Percentiles rank a stretch among this genome's conserved stretches.
These are phyloP conservation scores for Ceratobasidium sp. DNA, from an alignment of 1,284 basidiomycete genomes.

Conservation along the genomic window DNA sequence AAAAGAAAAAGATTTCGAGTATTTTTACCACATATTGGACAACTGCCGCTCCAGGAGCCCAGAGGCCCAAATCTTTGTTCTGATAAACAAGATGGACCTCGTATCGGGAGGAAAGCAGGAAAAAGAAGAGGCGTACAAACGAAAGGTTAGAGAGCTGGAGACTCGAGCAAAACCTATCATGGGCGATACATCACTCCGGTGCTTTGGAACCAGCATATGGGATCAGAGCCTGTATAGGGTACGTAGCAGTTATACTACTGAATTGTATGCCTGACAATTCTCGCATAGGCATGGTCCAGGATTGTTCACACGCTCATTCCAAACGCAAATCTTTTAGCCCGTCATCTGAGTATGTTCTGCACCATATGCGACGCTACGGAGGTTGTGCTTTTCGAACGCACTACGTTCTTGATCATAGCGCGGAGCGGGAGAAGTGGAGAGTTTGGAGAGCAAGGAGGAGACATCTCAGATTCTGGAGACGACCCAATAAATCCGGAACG, in stretches of 20 bases:
- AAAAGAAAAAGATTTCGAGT: constrained; percentile 76
- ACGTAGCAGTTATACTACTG: constrained; percentile 45
- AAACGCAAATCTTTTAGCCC: constrained; percentile 86
- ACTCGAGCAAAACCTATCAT: constrained; percentile 52
- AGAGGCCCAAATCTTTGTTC: constrained; percentile 85
- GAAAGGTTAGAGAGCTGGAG: constrained; percentile 42
- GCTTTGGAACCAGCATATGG: constrained; percentile 97
- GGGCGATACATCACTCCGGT: constrained; percentile 62
- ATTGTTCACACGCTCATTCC: constrained; percentile 98
- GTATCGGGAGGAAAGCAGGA: constrained; percentile 47
- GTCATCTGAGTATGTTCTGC: constrained; percentile 85
- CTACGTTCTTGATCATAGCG: constrained; percentile 96
- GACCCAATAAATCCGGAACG: constrained; percentile 73
- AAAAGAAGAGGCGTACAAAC: constrained; percentile 39
- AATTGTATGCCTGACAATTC: constrained; percentile 14
- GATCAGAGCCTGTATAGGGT: constrained; percentile 98
- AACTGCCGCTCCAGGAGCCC: constrained; percentile 78
- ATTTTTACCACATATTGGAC: constrained; percentile 86
- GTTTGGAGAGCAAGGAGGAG: constrained; percentile 48
- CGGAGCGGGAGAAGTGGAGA: constrained; percentile 43
- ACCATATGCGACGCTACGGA: constrained; percentile 88
- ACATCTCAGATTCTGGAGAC: constrained; percentile 49
- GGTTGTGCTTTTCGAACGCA: constrained; percentile 94
- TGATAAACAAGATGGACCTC: constrained; percentile 96
- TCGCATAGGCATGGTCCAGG: constrained; percentile 88